These are phyloP conservation scores for Rhynchospora tenuis DNA, from an alignment of 176 grass and related monocot genomes.

Conservation along the genomic window DNA sequence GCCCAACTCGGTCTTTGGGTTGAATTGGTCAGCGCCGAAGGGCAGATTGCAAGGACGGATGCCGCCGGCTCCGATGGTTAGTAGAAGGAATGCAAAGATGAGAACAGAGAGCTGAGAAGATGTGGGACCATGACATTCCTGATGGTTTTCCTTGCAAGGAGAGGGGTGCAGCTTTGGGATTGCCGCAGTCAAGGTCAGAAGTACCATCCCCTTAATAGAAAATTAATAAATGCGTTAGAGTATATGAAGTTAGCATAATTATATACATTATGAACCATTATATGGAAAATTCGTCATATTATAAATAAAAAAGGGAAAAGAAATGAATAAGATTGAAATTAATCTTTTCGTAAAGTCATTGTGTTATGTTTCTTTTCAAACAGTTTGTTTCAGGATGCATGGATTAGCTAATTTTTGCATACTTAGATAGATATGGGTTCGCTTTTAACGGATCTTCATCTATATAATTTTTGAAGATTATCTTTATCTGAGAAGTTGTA, in stretches of 20 bases:
- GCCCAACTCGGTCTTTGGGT: slow-evolving; percentile 8
- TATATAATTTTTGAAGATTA: not conserved
- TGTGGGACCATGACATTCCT: not conserved
- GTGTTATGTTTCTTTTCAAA: not conserved
- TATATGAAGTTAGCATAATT: not conserved
- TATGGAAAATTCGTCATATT: not conserved
- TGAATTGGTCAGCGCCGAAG: slow-evolving; percentile 88
- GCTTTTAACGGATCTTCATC: not conserved
- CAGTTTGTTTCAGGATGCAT: not conserved
- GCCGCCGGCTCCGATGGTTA: slow-evolving; percentile 54
- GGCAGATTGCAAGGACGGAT: slow-evolving; percentile 73
- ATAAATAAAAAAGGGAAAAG: not conserved
- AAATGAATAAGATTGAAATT: not conserved
- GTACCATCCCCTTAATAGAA: slow-evolving; percentile 47
- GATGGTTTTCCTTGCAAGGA: not conserved
- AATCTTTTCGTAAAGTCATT: not conserved
- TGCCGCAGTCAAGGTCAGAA: slow-evolving; percentile 68
- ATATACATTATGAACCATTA: too few species aligned
- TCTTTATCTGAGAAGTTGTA: not conserved
- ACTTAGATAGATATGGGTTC: not conserved
- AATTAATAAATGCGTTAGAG: not conserved
- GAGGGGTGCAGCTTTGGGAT: slow-evolving; percentile 32
- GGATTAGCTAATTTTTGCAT: not conserved
- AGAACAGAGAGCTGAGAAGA: slow-evolving; percentile 35
- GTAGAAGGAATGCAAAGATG: slow-evolving; percentile 32